Conservation (phyloP, 2,329 filamentous ascomycete species). For the Immersiporthe knoxdaviesiana region DNA sequence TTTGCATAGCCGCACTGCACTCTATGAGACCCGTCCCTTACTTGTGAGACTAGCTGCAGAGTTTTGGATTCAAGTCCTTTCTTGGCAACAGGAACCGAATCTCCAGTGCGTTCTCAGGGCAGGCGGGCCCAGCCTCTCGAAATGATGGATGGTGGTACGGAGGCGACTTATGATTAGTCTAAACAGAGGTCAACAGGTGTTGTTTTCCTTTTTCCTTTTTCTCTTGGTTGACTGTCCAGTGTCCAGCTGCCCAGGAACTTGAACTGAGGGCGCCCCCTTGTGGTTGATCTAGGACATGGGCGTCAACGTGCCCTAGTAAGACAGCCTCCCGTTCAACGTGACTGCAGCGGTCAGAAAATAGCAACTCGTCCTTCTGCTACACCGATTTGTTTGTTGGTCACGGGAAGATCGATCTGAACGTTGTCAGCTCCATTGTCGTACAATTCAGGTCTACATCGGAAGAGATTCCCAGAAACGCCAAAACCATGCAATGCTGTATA, state of each 20-base stretch:
- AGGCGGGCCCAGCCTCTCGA: neutral
- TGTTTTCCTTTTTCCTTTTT: too few species aligned
- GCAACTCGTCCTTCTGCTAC: neutral
- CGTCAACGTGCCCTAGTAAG: neutral
- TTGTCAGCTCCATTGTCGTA: constrained; percentile 28
- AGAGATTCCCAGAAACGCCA: constrained; percentile 28
- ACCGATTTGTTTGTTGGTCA: neutral
- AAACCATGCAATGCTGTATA: constrained; percentile 28
- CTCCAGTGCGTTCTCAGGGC: neutral
- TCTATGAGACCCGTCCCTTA: neutral
- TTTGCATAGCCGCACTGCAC: neutral
- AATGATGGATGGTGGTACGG: neutral
- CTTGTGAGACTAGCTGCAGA: neutral
- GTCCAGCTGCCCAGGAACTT: neutral
- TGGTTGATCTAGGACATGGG: neutral
- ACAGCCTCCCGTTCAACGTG: neutral
- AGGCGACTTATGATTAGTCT: neutral
- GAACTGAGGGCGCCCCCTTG: neutral
- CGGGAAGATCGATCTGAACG: neutral
- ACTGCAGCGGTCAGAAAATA: neutral
- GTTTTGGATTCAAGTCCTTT: neutral
- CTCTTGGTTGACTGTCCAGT: neutral
- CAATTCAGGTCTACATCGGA: constrained; percentile 25
- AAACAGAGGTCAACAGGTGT: neutral
- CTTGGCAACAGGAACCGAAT: neutral